Base-by-base conservation (phyloP, 257 asterid genomes). In the Petunia secreta region DNA sequence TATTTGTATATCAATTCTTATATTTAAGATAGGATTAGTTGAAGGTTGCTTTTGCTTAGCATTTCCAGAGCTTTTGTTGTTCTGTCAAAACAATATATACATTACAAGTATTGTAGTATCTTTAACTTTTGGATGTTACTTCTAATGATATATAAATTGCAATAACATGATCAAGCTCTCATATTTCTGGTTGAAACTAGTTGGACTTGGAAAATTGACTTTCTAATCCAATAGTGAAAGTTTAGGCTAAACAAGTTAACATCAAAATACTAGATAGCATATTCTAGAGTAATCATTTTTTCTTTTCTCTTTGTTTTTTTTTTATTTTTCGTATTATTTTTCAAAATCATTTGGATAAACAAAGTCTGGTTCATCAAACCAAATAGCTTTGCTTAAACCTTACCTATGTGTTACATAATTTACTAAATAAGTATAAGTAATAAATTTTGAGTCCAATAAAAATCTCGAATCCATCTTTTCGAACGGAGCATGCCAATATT, bases 201-300 rank as follows among this genome's bases (percentile, higher is more conserved):
- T 10, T 13, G 6, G 25, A 9, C 46, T 11, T 38, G 4, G 0
- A 63, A 10, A 4, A 66, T 41, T 41, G 54, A 41, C 38, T 68
- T 43, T 71, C 60, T 9, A 6, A 48, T 25, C 25, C 25, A 25
- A 25, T 25, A 71, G 10, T 34, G 1, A 71, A 34, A 48, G 25
- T n/a, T 71, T 71, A 25, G n/a, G 60, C 11, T 25, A 46, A 34
- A 1, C 77, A 71, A 48, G 77, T 71, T 48, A 71, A 10, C 10
- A 10, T 69, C 59, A 69, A 58, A 69, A 69, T 46, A 41, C 9
- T 44, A 69, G 41, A 69, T 69, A 59, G 11, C 77, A 9, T 46
- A 69, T 5, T 16, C 7, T 69, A 46, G 54, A 14, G 59, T 46
- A 9, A 16, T 9, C 76, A 16, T 64, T 64, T 6, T 37, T 9